Evolutionary conservation across 1,284 basidiomycete species (phyloP).

Genomic region (Chondrostereum purpureum): DNA sequence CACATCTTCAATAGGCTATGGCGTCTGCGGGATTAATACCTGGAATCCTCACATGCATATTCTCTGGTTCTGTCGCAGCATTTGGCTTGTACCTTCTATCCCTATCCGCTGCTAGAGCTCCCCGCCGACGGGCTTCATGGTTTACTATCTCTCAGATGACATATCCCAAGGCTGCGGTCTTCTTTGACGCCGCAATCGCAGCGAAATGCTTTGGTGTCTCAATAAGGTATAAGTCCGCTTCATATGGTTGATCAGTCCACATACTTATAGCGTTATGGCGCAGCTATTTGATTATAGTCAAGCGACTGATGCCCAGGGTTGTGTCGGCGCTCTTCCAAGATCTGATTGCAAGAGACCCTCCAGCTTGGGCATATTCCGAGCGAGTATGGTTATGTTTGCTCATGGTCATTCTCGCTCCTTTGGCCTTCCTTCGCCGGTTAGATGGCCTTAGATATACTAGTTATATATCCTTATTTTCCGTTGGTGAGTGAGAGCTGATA

Average conservation of each 20-base stretch:
- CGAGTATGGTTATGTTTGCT: conserved; percentile 80
- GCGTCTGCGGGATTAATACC: conserved; percentile 82
- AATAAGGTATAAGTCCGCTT: conserved; percentile 60
- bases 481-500: conserved; percentile 44
- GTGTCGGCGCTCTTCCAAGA: conserved; percentile 78
- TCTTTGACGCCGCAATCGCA: conserved; percentile 92
- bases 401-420: conserved; percentile 80
- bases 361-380: conserved; percentile 71
- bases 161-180: conserved; percentile 76
- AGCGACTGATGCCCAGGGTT: conserved; percentile 93
- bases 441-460: conserved; percentile 81
- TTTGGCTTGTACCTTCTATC: conserved; percentile 91
- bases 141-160: conserved; percentile 83
- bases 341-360: conserved; percentile 59
- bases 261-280: conserved; percentile 7
- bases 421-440: conserved; percentile 81
- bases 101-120: conserved; percentile 76
- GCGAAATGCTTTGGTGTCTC: conserved; percentile 97
- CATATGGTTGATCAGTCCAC: conserved; percentile 5
- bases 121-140: conserved; percentile 78
- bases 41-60: conserved; percentile 82
- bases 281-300: conserved; percentile 92
- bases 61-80: conserved; percentile 75
- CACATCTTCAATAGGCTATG: conserved; percentile 51
- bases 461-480: conserved; percentile 82